Evolutionary conservation across 441 rosid species (phyloP), one percentile per base, ranked within the genome.

Genomic region (Gossypium gossypioides): DNA sequence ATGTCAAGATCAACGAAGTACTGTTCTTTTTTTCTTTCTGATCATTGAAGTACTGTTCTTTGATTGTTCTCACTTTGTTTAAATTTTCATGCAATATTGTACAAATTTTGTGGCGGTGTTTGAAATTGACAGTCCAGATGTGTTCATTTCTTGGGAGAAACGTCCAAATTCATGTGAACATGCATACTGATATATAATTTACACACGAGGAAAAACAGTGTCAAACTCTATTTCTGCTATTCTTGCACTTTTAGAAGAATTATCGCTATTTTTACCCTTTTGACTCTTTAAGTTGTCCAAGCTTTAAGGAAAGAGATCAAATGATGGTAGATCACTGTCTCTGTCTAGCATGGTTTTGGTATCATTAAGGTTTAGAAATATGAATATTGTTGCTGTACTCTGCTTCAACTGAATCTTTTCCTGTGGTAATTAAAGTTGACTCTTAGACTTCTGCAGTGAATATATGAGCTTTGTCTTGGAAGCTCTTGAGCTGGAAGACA

Each of bases 401-500:
- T 64, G 40, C 63, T 51, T 72, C 46, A 9, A 54, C 55, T n/a
- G 50, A n/a, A 2, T 52, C 44, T 58, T 70, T 44, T 24, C 67
- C 42, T 7, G 18, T 42, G 74, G 58, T 59, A 44, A 64, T 52
- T 52, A 52, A 44, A 46, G 59, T 64, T 54, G 44, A 67, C 71
- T 56, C 25, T 15, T 29, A 18, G 22, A 37, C 25, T 79, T 66
- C 61, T 81, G 85, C 82, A 89, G 92, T 63, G 91, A 89, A 77
- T 91, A 89, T 73, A 83, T 89, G 86, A 85, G 78, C 21, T 87
- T 71, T 68, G 87, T 91, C 65, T 44, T 79, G 78, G 87, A 91
- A 78, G 96, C 94, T n/a, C 87, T 91, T n/a, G 88, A 87, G 79
- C 80, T 91, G 75, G 94, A 91, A 85, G 96, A 91, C 71, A 85